These are phyloP conservation scores for Salvia rosmarinus DNA, from an alignment of 257 asterid genomes.

Conservation along the genomic window DNA sequence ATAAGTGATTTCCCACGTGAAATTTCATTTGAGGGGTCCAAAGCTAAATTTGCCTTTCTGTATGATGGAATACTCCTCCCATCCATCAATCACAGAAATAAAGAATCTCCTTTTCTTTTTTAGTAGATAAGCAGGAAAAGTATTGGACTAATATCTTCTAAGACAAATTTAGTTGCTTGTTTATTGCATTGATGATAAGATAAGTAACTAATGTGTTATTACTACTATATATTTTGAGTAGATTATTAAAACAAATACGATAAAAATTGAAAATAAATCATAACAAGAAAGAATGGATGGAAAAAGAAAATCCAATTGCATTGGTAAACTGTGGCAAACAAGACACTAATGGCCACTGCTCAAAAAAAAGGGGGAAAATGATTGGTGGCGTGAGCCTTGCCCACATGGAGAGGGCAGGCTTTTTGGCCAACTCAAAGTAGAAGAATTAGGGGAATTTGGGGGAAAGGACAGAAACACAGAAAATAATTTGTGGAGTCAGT, in stretches of 20 bases:
- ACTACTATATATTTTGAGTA: background rate
- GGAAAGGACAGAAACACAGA: background rate
- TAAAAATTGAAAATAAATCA: background rate
- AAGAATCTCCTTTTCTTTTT: background rate
- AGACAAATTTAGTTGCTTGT: too few relatives aligned
- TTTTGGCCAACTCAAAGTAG: constrained; percentile 23
- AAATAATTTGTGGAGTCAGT: background rate
- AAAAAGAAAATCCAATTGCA: background rate
- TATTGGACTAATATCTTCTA: background rate
- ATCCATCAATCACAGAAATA: background rate
- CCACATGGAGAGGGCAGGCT: constrained; percentile 32
- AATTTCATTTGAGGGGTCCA: constrained; percentile 13
- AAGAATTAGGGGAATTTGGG: background rate
- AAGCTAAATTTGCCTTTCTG: background rate
- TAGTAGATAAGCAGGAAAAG: background rate
- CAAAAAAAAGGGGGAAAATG: constrained; percentile 29
- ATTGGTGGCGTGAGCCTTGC: constrained; percentile 40
- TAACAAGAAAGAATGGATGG: background rate
- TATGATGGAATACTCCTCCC: background rate
- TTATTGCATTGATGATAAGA: too few relatives aligned
- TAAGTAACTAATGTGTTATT: too few relatives aligned
- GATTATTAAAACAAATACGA: background rate
- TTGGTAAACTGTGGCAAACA: constrained; percentile 33
- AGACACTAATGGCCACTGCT: background rate
- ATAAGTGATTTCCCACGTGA: constrained; percentile 11